phyloP scores from a whole-genome alignment of 2,329 filamentous ascomycete species.

The Phoma sp. region DNA sequence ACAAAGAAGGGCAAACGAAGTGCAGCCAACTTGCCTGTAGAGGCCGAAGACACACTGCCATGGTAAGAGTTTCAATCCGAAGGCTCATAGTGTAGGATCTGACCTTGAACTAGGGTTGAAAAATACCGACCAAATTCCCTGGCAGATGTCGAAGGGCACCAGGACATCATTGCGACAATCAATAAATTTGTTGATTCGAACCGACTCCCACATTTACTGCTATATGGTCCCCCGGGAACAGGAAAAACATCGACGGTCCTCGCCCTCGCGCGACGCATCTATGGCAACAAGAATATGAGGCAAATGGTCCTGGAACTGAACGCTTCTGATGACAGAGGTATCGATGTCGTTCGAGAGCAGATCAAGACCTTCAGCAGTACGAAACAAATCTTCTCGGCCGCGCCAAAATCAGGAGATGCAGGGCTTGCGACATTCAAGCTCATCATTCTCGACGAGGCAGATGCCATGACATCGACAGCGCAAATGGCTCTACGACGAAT shows the following conservation, averaged over 20 bases:
- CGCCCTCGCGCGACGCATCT: constrained; percentile 90
- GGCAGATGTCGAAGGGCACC: constrained; percentile 91
- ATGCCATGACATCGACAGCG: constrained; percentile 98
- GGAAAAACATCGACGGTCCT: constrained; percentile 98
- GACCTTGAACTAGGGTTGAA: constrained; percentile 71
- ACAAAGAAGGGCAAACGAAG: constrained; percentile 88
- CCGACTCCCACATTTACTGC: constrained; percentile 89
- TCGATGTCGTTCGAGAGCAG: constrained; percentile 93
- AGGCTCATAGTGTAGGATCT: neutral
- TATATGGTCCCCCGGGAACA: constrained; percentile 95
- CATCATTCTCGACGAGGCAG: constrained; percentile 97
- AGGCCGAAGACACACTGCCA: constrained; percentile 90
- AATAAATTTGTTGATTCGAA: constrained; percentile 97
- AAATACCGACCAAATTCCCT: constrained; percentile 92
- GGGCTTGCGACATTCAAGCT: constrained; percentile 83
- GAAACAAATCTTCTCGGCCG: constrained; percentile 90
- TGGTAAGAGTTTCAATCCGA: constrained; percentile 64
- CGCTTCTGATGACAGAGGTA: constrained; percentile 94
- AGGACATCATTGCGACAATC: constrained; percentile 96
- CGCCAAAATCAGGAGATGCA: constrained; percentile 55
- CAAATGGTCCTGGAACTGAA: constrained; percentile 99
- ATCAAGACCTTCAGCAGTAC: constrained; percentile 99
- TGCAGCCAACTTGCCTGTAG: constrained; percentile 89
- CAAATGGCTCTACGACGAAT: constrained; percentile 97
- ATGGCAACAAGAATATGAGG: constrained; percentile 87